phyloP scores from a whole-genome alignment of 2,329 filamentous ascomycete species.

The Fusarium devonianum region DNA sequence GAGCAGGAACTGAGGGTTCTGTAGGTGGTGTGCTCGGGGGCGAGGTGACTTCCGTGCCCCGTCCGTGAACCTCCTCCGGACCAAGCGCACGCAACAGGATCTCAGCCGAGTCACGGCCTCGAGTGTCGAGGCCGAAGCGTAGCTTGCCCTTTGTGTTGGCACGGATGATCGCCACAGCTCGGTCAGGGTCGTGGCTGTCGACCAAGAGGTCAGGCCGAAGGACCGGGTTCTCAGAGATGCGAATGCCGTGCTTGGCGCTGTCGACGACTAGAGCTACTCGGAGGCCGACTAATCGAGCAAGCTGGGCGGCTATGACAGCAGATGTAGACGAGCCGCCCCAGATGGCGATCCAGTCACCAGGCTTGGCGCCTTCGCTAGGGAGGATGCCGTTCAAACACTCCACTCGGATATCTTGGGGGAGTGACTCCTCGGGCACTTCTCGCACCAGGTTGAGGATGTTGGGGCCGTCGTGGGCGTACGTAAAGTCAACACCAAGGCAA shows the following conservation, averaged over 20 bases:
- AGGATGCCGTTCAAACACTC: slow-evolving; percentile 68
- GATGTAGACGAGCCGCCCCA: slow-evolving; percentile 80
- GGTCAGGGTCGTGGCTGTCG: slow-evolving; percentile 69
- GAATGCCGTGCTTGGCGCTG: slow-evolving; percentile 68
- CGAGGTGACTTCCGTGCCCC: slow-evolving; percentile 40
- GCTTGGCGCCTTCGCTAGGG: slow-evolving; percentile 59
- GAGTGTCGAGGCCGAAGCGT: slow-evolving; percentile 73
- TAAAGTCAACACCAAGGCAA: slow-evolving; percentile 73
- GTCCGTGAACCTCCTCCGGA: slow-evolving; percentile 52
- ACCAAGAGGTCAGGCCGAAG: slow-evolving; percentile 68
- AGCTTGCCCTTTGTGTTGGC: slow-evolving; percentile 64
- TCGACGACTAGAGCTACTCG: slow-evolving; percentile 72
- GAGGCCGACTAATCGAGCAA: slow-evolving; percentile 71
- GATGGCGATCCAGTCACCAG: slow-evolving; percentile 74
- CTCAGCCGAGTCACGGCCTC: slow-evolving; percentile 68
- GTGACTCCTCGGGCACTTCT: slow-evolving; percentile 50
- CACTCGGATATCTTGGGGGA: slow-evolving; percentile 67
- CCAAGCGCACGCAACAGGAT: slow-evolving; percentile 54
- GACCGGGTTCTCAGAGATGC: slow-evolving; percentile 56
- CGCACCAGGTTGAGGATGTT: slow-evolving; percentile 63
- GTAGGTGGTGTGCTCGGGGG: slow-evolving; percentile 50
- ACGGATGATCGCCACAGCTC: slow-evolving; percentile 71
- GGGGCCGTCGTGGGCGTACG: slow-evolving; percentile 59
- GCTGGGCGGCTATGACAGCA: slow-evolving; percentile 70
- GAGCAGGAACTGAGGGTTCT: slow-evolving; percentile 47